Percentiles rank a stretch among this genome's conserved stretches.
Evolutionary conservation across 345 rosid species (phyloP).

Genomic region (Camelina neglecta): DNA sequence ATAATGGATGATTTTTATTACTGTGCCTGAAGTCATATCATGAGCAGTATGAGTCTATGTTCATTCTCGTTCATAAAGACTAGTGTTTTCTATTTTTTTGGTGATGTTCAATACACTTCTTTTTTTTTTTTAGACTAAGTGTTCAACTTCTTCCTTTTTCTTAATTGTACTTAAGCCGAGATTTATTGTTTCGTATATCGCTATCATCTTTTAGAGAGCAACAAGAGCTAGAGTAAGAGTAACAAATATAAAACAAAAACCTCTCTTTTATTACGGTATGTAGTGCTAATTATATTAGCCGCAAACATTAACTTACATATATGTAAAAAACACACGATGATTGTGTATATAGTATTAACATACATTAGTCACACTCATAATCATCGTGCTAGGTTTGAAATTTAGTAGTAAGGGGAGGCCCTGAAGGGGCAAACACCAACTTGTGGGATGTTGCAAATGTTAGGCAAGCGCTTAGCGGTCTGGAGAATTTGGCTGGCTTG

Average conservation of each 20-base stretch:
- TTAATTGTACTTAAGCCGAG: not conserved
- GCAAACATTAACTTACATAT: slow-evolving; percentile 17
- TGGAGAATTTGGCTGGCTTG: not conserved
- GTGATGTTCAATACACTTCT: too few relatives aligned
- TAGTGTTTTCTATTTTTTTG: not conserved
- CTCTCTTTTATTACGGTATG: slow-evolving; percentile 16
- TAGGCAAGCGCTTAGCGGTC: slow-evolving; percentile 34
- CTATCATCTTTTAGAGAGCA: not conserved
- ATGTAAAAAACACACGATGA: slow-evolving; percentile 18
- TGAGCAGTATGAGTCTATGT: not conserved
- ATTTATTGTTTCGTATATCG: too few relatives aligned
- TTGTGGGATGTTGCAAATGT: slow-evolving; percentile 16
- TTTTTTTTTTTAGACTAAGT: not conserved
- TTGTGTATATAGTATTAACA: slow-evolving; percentile 9
- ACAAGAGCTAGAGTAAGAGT: not conserved
- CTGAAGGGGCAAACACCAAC: slow-evolving; percentile 35
- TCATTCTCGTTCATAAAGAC: not conserved
- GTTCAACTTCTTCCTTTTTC: not conserved
- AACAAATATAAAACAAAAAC: not conserved
- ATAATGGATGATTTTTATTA: not conserved
- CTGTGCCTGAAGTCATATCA: not conserved
- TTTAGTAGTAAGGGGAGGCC: slow-evolving; percentile 27
- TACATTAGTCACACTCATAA: not conserved
- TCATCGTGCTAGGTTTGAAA: not conserved
- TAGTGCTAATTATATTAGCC: slow-evolving; percentile 34